Evolutionary conservation across 345 rosid genomes (phyloP).

Genomic region (Schrenkiella parvula): DNA sequence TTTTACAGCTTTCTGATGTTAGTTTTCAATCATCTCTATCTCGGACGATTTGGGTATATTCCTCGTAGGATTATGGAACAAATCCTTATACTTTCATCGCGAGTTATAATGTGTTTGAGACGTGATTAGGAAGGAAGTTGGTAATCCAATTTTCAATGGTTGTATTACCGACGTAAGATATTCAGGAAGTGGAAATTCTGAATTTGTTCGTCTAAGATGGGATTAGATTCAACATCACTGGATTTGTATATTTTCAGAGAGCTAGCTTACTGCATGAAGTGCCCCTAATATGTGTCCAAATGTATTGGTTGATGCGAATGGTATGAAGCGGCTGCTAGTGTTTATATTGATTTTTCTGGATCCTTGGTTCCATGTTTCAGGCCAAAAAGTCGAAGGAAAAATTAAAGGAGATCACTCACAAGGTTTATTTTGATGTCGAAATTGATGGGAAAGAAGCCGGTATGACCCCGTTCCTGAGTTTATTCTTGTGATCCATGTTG

Average conservation of each 20-base stretch:
- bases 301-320: neutral
- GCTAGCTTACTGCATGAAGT: neutral
- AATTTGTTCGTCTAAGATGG: neutral
- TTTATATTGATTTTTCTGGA: neutral
- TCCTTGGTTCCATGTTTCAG: constrained; percentile 38
- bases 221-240: neutral
- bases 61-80: neutral
- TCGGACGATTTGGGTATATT: neutral
- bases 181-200: neutral
- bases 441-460: constrained; percentile 94
- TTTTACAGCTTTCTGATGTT: neutral
- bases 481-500: neutral
- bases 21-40: neutral
- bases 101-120: neutral
- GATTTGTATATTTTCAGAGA: neutral
- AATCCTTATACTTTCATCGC: neutral
- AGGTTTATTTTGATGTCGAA: constrained; percentile 92
- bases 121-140: neutral
- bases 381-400: constrained; percentile 53
- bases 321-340: neutral
- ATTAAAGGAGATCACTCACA: constrained; percentile 74
- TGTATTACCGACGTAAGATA: neutral
- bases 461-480: constrained; percentile 29
- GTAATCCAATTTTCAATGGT: neutral
- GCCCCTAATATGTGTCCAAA: neutral